These are phyloP conservation scores for Phytophthora pinifolia DNA, from an alignment of 352 stramenopile species.

Conservation along the genomic window DNA sequence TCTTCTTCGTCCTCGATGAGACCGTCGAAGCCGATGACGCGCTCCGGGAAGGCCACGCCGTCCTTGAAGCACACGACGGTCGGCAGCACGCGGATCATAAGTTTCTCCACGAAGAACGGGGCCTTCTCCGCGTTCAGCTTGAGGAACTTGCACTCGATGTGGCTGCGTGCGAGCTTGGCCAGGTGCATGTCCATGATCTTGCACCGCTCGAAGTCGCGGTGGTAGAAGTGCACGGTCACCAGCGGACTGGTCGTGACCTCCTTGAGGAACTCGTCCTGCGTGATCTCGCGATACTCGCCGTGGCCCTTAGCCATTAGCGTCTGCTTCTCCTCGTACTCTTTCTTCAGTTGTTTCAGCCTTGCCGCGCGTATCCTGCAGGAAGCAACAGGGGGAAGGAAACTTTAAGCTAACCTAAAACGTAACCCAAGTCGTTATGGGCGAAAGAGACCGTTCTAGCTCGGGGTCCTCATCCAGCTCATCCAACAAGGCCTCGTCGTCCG, in stretches of 20 bases:
- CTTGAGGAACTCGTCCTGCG: slow-evolving; percentile 95
- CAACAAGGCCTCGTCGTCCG: slow-evolving; percentile 64
- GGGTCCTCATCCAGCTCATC: slow-evolving; percentile 79
- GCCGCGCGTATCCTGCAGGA: slow-evolving; percentile 68
- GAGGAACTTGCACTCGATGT: slow-evolving; percentile 95
- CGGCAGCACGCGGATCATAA: slow-evolving; percentile 92
- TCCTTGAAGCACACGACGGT: slow-evolving; percentile 93
- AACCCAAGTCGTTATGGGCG: too few species aligned
- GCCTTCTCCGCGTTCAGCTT: slow-evolving; percentile 95
- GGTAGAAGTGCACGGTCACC: slow-evolving; percentile 95
- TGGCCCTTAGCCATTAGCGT: slow-evolving; percentile 68
- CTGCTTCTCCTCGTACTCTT: slow-evolving; percentile 60
- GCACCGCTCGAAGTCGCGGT: slow-evolving; percentile 97
- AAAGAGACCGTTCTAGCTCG: slow-evolving; percentile 57
- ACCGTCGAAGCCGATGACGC: slow-evolving; percentile 93
- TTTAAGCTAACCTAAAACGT: slow-evolving; percentile 1
- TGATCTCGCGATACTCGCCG: slow-evolving; percentile 89
- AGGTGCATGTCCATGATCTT: slow-evolving; percentile 97
- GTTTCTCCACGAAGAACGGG: slow-evolving; percentile 94
- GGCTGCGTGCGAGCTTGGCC: slow-evolving; percentile 45
- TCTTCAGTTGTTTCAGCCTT: slow-evolving; percentile 75
- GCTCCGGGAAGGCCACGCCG: slow-evolving; percentile 89
- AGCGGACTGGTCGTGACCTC: slow-evolving; percentile 89
- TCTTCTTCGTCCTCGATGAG: slow-evolving; percentile 84
- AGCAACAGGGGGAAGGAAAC: slow-evolving; percentile 6